phyloP scores from a whole-genome alignment of 371 early-diverging fungal species.

The Astathelohania contejeani region DNA sequence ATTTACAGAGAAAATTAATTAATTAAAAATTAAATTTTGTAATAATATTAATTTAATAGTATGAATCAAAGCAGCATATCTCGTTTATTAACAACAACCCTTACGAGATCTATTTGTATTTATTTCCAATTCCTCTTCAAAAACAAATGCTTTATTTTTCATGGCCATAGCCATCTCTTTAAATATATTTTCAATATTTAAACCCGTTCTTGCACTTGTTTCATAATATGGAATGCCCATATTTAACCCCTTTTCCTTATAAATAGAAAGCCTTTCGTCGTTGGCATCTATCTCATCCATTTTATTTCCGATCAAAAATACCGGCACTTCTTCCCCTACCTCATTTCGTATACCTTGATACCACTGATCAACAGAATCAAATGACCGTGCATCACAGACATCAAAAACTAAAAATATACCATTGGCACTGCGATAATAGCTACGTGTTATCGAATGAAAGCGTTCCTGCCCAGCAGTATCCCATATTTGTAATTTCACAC shows the following conservation, averaged over 20 bases:
- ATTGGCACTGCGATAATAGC: conserved; percentile 97
- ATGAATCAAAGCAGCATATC: no score
- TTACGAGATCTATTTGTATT: no score
- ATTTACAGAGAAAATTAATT: no score
- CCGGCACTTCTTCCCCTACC: conserved; percentile 73
- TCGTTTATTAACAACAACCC: no score
- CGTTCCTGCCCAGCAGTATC: conserved; percentile 86
- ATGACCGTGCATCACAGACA: conserved; percentile 75
- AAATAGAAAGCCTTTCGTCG: neutral
- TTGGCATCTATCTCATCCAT: conserved; percentile 76
- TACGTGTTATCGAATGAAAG: conserved; percentile 86
- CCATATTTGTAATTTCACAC: conserved; percentile 55
- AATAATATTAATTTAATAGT: no score
- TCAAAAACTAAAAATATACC: conserved; percentile 91
- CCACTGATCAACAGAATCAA: conserved; percentile 84
- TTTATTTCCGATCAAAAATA: conserved; percentile 81
- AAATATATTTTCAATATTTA: conserved; percentile 84
- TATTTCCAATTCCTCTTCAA: no score
- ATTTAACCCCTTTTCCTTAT: neutral
- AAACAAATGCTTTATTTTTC: neutral
- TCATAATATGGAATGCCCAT: conserved; percentile 79
- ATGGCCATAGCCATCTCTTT: conserved; percentile 62
- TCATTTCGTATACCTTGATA: conserved; percentile 83
- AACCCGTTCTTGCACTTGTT: conserved; percentile 80
- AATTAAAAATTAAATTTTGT: no score